Base-by-base conservation (phyloP, 202 grass and related monocot genomes). In the Alloteropsis angusta region DNA sequence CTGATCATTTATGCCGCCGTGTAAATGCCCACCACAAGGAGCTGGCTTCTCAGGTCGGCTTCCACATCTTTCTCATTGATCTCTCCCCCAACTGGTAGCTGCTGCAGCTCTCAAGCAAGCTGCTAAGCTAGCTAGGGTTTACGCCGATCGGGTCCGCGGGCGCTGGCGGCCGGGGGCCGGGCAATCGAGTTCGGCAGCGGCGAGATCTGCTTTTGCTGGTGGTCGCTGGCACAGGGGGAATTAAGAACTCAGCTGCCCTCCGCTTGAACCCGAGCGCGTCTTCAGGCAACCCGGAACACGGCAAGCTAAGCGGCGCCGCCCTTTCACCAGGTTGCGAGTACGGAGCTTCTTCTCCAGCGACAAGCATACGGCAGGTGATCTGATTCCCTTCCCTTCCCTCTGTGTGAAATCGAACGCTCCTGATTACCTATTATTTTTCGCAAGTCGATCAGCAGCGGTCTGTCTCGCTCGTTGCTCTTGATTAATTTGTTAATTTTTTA, bases 21-120 rank as follows among this genome's bases (percentile, higher is more conserved):
- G 77, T 71, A 77, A 77, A 88, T 81, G 67, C 48, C 58, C 87
- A 76, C 86, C 81, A 88, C 77, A 88, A 66, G 47, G 64, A 65
- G 70, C 70, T 71, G 65, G 64, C 65, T 64, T 76, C 82, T 68
- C 82, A 67, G 68, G 75, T 84, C 52, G 60, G 60, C 75, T 87
- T 88, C 80, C 82, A 58, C 82, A 77, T 88, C 82, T 78, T 65
- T 72, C 87, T 72, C 46, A 62, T 70, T 72, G 42, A 22, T 70
- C 43, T 15, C 21, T 4, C 38, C 61, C 41, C 50, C n/a, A n/a
- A 46, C 62, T 61, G 28, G 58, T 42, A 42, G n/a, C 38, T 28
- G 16, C 85, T 61, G 60, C 63, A 46, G 76, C 78, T 76, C 54
- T 72, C 67, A 11, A 26, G 62, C 81, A 3, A 44, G 52, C 72